These are phyloP conservation scores for Nyctanthes arbortristis DNA, from an alignment of 257 asterid species.

Conservation along the genomic window DNA sequence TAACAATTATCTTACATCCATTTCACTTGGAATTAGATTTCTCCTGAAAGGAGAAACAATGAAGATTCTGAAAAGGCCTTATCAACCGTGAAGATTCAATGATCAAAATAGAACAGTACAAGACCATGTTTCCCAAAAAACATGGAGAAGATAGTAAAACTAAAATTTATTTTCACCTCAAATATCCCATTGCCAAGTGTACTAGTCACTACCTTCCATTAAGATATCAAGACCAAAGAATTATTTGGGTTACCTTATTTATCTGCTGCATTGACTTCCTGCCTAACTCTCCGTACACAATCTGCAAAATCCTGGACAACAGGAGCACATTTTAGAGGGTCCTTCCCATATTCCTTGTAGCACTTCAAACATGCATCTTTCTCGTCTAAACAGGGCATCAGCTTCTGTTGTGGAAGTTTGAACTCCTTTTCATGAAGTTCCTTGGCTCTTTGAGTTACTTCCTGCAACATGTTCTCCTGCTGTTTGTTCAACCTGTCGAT, in stretches of 20 bases:
- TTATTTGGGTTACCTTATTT: conserved; percentile 43
- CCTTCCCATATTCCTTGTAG: conserved; percentile 70
- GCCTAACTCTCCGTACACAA: conserved; percentile 79
- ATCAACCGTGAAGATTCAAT: too few relatives aligned
- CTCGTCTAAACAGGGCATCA: conserved; percentile 68
- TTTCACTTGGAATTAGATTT: too few relatives aligned
- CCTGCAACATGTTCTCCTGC: conserved; percentile 74
- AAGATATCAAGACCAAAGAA: not conserved
- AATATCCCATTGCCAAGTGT: not conserved
- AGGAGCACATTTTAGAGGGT: conserved; percentile 73
- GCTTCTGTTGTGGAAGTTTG: conserved; percentile 74
- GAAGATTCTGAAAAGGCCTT: too few relatives aligned
- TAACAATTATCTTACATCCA: too few relatives aligned
- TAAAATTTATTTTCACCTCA: not conserved
- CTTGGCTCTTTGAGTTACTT: conserved; percentile 86
- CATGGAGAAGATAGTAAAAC: not conserved
- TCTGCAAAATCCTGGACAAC: conserved; percentile 64
- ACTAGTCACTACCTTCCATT: not conserved
- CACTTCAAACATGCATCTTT: conserved; percentile 72
- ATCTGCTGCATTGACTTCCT: conserved; percentile 36
- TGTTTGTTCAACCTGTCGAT: conserved; percentile 78
- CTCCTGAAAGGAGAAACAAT: too few relatives aligned
- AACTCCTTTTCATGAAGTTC: conserved; percentile 92
- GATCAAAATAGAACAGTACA: not conserved
- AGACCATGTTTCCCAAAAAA: not conserved